Base-by-base conservation (phyloP, 2,329 filamentous ascomycete species). In the Parascedosporium putredinis region DNA sequence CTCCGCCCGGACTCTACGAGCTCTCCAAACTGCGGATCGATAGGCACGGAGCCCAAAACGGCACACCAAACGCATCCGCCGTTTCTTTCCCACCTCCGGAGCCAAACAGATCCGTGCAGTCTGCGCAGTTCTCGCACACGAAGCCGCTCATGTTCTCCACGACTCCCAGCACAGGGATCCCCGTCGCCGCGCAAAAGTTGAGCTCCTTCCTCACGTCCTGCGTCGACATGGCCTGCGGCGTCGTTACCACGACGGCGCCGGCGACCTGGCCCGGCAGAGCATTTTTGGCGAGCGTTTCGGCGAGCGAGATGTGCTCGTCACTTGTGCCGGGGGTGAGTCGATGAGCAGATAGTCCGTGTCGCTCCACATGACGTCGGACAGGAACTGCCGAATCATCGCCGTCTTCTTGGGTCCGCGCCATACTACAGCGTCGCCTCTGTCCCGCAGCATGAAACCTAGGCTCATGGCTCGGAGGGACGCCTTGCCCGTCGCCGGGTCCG, bases 321-420 rank as follows among this genome's bases (percentile, higher is more conserved):
- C 86, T 93, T 2, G 93, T 98, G 2, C 93, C 93, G 0, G 93
- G 93, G 93, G 93, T 3, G 93, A 98, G 66, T 98, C 93, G 60
- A 98, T 88, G 52, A 98, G 78, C 1, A 98, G 75, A 62, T 88
- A 97, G 64, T 97, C 91, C n/a, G 88, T 79, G 22, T 83, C 78
- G 49, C 80, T 78, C 93, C 93, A 97, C 25, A 88, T 75, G 4
- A 96, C 90, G 61, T 96, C 90, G 1, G 86, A 85, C 24, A 98
- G 73, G 62, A 98, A 98, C 65, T 98, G 93, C 36, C 90, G 82
- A 52, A 98, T 88, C 93, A 98, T 98, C 47, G 93, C 93, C 4
- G 93, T 98, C 71, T 98, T 98, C 69, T 98, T 98, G 2, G 93
- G 93, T 0, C 93, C 93, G 49, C 93, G 81, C 93, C 93, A 98